A percentile compares a stretch with the other conserved stretches of the same genome.
Conservation (phyloP, 2,329 filamentous ascomycete genomes). For the Xylariaceae sp. region DNA sequence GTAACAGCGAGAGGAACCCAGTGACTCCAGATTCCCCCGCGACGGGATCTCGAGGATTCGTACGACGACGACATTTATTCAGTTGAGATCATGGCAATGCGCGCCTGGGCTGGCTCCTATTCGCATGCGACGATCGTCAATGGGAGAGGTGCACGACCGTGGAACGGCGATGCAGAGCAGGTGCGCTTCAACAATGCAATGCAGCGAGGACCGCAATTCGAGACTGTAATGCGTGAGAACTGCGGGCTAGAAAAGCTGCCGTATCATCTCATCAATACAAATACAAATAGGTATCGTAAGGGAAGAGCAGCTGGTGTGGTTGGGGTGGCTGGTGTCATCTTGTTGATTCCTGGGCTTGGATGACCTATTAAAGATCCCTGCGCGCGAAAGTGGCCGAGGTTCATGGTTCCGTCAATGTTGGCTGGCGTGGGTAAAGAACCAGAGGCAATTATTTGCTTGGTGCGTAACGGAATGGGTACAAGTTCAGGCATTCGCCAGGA, state of each 20-base stretch:
- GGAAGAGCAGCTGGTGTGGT: constrained; percentile 8
- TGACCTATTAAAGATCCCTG: constrained; percentile 11
- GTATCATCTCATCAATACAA: constrained; percentile 5
- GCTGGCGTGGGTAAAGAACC: constrained; percentile 17
- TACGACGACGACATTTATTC: constrained; percentile 56
- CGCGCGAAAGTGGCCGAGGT: constrained; percentile 12
- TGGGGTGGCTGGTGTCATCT: constrained; percentile 22
- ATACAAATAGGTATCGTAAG: neutral
- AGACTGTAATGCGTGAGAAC: neutral
- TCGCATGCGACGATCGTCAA: constrained; percentile 8
- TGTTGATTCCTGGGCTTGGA: constrained; percentile 18
- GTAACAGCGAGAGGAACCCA: constrained; percentile 87
- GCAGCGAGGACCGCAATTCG: constrained; percentile 3
- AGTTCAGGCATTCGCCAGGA: too few species aligned
- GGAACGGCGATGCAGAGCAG: constrained; percentile 1
- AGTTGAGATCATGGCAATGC: constrained; percentile 36
- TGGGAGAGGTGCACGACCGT: constrained; percentile 2
- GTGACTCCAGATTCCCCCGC: constrained; percentile 65
- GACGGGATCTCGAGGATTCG: constrained; percentile 57
- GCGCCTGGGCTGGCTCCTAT: constrained; percentile 13
- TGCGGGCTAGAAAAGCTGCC: constrained; percentile 1
- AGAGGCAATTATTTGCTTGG: neutral
- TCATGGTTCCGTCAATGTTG: neutral
- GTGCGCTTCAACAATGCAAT: neutral
- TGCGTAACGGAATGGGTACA: neutral